phyloP scores from a whole-genome alignment of 768 basidiomycete species.

The Termitomyces sp. region DNA sequence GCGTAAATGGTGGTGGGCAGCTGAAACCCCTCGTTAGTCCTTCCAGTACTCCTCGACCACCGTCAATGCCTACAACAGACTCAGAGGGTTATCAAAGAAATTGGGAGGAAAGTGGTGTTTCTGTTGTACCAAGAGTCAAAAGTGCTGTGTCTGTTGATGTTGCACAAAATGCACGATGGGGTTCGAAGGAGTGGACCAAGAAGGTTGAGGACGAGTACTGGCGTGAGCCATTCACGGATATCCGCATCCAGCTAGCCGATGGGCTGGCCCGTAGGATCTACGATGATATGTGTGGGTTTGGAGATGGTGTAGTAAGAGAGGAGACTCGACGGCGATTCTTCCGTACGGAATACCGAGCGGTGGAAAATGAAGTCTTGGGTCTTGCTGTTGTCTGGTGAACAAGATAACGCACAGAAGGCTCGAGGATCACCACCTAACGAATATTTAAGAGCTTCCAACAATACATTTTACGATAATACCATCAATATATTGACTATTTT shows the following conservation, averaged over 20 bases:
- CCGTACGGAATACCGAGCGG: constrained; percentile 78
- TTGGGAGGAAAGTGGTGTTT: constrained; percentile 53
- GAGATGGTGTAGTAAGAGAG: constrained; percentile 34
- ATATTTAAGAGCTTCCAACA: not conserved
- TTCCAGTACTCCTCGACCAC: not conserved
- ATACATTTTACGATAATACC: not conserved
- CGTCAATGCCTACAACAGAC: constrained; percentile 26
- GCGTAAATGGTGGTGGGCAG: constrained; percentile 97
- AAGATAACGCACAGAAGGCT: not conserved
- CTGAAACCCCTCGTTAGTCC: constrained; percentile 32
- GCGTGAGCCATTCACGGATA: constrained; percentile 26
- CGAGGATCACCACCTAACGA: not conserved
- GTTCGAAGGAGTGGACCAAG: constrained; percentile 75
- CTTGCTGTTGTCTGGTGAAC: constrained; percentile 67
- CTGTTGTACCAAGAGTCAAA: constrained; percentile 12
- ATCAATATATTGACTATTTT: not conserved
- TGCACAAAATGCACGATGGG: constrained; percentile 61
- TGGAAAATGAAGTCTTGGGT: constrained; percentile 80
- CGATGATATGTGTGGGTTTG: constrained; percentile 23
- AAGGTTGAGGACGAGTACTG: constrained; percentile 84
- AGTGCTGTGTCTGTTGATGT: constrained; percentile 9
- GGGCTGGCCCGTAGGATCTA: constrained; percentile 24
- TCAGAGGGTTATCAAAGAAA: constrained; percentile 64
- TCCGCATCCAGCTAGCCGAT: constrained; percentile 24
- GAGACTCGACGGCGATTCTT: constrained; percentile 42